Percentiles rank a stretch among this genome's conserved stretches.
Conservation (phyloP, 257 asterid species). For the Nicotiana otophora region DNA sequence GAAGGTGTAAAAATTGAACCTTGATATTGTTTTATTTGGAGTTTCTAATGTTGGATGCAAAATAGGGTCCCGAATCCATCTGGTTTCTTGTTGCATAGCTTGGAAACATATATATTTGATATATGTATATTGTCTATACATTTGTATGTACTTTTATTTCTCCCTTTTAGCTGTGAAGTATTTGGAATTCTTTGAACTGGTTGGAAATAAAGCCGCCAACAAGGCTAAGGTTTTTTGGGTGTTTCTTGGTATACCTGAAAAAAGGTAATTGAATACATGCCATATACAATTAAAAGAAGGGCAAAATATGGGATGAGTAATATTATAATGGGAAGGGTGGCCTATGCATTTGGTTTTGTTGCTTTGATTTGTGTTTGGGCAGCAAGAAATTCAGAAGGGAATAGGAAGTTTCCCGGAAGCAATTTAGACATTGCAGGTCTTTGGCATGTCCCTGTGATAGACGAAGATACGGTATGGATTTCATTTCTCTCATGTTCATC, state of each 20-base stretch:
- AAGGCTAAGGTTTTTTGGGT: neutral
- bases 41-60: conserved; percentile 33
- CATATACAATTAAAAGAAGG: conserved; percentile 35
- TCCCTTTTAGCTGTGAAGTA: neutral
- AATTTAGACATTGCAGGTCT: conserved; percentile 15
- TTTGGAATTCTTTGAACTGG: conserved; percentile 15
- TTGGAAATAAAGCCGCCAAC: neutral
- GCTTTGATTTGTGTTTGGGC: conserved; percentile 47
- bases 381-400: conserved; percentile 47
- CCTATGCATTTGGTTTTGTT: conserved; percentile 41
- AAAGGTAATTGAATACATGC: conserved; percentile 20
- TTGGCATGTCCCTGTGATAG: conserved; percentile 20
- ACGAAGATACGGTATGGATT: conserved; percentile 32
- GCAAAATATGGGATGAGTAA: conserved; percentile 19
- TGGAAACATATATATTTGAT: neutral
- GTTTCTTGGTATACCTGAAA: neutral
- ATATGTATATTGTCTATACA: neutral
- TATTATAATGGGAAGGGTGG: conserved; percentile 32
- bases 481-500: neutral
- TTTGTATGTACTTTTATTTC: neutral
- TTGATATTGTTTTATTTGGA: conserved; percentile 36
- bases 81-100: neutral
- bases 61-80: conserved; percentile 14
- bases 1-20: neutral
- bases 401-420: conserved; percentile 40